Base-by-base conservation (phyloP, 352 stramenopile species). In the Phytophthora chlamydospora region DNA sequence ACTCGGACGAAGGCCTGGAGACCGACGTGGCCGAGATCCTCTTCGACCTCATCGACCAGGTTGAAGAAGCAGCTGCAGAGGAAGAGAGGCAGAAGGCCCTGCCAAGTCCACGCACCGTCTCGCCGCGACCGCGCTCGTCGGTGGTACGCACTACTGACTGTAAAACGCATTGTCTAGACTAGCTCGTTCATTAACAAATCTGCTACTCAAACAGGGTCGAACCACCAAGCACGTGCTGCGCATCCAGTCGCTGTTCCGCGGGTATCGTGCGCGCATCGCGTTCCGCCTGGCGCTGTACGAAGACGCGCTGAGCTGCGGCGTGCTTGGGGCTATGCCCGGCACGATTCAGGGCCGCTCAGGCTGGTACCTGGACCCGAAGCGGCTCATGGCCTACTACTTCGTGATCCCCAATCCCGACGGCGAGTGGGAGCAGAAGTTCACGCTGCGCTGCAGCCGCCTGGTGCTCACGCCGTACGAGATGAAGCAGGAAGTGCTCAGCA, bases 351-450 rank as follows among this genome's bases (percentile, higher is more conserved):
- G 82, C 32, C 69, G 61, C 6, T 84, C 76, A 1, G 82, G 84
- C 11, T 91, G 84, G 80, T 93, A 93, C 59, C 69, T 91, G 63
- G 80, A 93, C 68, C 78, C 78, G 8, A 88, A 88, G 71, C 84
- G 74, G 14, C 66, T 86, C 46, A 76, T 86, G 43, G 84, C 84
- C 42, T 90, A 93, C 66, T 91, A 90, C 68, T 93, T 93, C 42
- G 63, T 68, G 12, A 75, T 93, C 34, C 53, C 72, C 6, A 33
- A 76, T 2, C 66, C 73, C 40, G 65, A 76, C 34, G 77, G 79
- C 56, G 80, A 89, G 45, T 93, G 84, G 82, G 67, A 74, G 19
- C 82, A 89, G 50, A 86, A 87, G 62, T 57, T 70, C 62, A 69
- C 79, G 53, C 41, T 90, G 52, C 77, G 72, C 21, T 93, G 82